Evolutionary conservation across 192 early-diverging fungal species (phyloP).

Genomic region (Rhizophagus clarus): DNA sequence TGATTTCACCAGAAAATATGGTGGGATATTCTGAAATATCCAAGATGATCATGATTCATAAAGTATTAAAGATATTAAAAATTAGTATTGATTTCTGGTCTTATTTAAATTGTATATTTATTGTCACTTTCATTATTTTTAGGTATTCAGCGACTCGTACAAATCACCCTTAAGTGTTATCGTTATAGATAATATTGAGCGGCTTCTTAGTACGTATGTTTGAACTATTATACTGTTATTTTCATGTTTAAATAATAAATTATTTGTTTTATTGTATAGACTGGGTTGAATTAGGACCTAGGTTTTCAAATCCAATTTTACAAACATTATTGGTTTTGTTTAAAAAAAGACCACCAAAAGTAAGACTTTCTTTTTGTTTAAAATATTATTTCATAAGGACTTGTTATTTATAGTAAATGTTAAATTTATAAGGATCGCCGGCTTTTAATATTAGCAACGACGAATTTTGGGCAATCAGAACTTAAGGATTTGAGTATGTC

Average conservation of each 20-base stretch:
- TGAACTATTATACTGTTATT: neutral
- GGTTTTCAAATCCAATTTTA: slow-evolving; percentile 91
- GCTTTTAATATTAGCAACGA: slow-evolving; percentile 91
- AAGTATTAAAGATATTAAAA: slow-evolving; percentile 40
- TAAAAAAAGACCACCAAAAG: slow-evolving; percentile 88
- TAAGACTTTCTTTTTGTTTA: slow-evolving; percentile 13
- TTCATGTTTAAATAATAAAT: neutral
- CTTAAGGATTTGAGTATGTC: slow-evolving; percentile 86
- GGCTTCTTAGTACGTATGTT: slow-evolving; percentile 67
- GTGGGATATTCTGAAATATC: slow-evolving; percentile 85
- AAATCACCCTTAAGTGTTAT: slow-evolving; percentile 92
- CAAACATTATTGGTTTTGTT: slow-evolving; percentile 93
- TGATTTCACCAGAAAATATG: slow-evolving; percentile 96
- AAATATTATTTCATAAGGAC: neutral
- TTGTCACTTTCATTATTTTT: neutral
- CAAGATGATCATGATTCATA: slow-evolving; percentile 85
- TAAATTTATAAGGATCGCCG: slow-evolving; percentile 53
- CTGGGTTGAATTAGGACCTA: slow-evolving; percentile 92
- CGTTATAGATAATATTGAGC: slow-evolving; percentile 93
- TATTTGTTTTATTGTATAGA: slow-evolving; percentile 48
- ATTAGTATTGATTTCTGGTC: neutral
- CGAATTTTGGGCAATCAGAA: slow-evolving; percentile 70
- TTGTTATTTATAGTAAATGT: neutral
- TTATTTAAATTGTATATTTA: neutral
- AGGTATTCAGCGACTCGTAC: slow-evolving; percentile 96